These are phyloP conservation scores for Phaffomyces thermotolerans DNA, from an alignment of 805 yeast genomes.

Conservation along the genomic window DNA sequence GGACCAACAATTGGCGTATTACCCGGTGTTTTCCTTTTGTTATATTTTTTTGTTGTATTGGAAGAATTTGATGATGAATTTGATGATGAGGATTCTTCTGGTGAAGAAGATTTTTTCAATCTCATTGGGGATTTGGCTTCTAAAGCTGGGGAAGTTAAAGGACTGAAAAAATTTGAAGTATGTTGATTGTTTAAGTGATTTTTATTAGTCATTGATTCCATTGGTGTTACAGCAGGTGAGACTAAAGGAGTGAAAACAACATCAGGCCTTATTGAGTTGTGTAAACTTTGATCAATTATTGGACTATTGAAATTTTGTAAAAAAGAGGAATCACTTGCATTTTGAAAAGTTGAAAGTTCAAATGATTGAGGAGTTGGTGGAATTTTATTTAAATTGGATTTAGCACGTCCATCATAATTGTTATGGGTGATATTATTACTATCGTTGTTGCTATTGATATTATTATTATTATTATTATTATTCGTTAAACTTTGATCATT, in stretches of 20 bases:
- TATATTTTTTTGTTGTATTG: constrained; percentile 15
- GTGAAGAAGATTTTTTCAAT: constrained; percentile 16
- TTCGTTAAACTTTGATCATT: background rate
- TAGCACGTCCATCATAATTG: background rate
- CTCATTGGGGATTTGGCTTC: constrained; percentile 33
- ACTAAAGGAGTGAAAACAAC: constrained; percentile 68
- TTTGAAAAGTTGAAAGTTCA: constrained; percentile 10
- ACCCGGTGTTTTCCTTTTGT: constrained; percentile 33
- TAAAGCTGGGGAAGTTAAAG: constrained; percentile 65
- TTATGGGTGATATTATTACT: background rate
- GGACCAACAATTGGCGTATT: constrained; percentile 33
- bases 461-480: background rate
- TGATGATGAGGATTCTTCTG: constrained; percentile 15
- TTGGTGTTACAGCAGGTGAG: constrained; percentile 69
- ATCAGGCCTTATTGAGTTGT: constrained; percentile 39
- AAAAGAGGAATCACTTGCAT: constrained; percentile 6
- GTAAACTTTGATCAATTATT: constrained; percentile 6
- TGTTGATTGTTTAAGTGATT: constrained; percentile 5
- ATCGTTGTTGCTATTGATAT: background rate
- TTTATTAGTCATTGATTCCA: constrained; percentile 27
- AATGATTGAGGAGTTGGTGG: constrained; percentile 22
- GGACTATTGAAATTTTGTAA: constrained; percentile 16
- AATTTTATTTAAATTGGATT: background rate
- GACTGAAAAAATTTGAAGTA: constrained; percentile 27
- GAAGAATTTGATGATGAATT: constrained; percentile 1